A percentile compares a stretch with the other conserved stretches of the same genome.
phyloP scores from a whole-genome alignment of 1,139 yeast species.

The Zygoascus meyerae region DNA sequence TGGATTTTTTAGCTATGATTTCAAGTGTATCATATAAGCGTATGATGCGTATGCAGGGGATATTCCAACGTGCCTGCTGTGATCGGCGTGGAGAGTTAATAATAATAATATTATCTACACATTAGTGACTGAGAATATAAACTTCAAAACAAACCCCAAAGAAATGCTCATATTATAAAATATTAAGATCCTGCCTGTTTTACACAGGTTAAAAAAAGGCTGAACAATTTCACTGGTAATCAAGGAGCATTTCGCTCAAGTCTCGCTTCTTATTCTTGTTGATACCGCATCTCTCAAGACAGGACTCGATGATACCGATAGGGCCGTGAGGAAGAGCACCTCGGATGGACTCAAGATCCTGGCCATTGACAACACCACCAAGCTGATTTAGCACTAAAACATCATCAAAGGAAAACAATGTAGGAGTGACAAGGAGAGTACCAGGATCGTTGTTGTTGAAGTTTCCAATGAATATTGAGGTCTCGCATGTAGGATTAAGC shows the following conservation, averaged over 20 bases:
- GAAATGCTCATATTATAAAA: too few relatives aligned
- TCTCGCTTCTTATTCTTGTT: slow-evolving; percentile 2
- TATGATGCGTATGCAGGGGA: too few relatives aligned
- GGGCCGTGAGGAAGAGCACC: slow-evolving; percentile 16
- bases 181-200: too few relatives aligned
- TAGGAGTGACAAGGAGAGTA: slow-evolving; percentile 18
- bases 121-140: too few relatives aligned
- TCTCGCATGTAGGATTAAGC: slow-evolving; percentile 21
- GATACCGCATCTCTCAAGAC: slow-evolving; percentile 14
- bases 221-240: background rate
- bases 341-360: slow-evolving; percentile 14
- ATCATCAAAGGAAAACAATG: slow-evolving; percentile 16
- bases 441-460: slow-evolving; percentile 25
- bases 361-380: slow-evolving; percentile 17
- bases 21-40: too few relatives aligned
- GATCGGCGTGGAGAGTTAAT: too few relatives aligned
- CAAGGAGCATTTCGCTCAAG: slow-evolving; percentile 19
- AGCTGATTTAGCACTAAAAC: slow-evolving; percentile 15
- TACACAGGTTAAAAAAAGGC: background rate
- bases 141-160: too few relatives aligned
- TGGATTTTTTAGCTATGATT: too few relatives aligned
- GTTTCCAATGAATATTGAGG: slow-evolving; percentile 17
- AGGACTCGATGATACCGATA: slow-evolving; percentile 14
- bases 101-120: too few relatives aligned
- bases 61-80: too few relatives aligned